Evolutionary conservation across 495 filamentous ascomycete species (phyloP).

Genomic region (Hypomontagnella monticulosa): DNA sequence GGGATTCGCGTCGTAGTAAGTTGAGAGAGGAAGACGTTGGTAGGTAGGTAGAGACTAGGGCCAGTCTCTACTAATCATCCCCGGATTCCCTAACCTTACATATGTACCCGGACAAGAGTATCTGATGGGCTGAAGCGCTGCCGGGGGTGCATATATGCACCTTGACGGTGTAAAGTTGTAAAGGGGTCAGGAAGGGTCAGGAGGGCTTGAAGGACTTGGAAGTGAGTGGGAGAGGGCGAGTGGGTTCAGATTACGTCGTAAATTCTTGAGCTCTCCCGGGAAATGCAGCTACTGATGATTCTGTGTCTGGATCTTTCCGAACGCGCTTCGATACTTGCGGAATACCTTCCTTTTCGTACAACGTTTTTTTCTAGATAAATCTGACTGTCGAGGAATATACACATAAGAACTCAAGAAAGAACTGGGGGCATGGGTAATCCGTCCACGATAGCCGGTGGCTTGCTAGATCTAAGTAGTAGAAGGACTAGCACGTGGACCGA

Average conservation of each 20-base stretch:
- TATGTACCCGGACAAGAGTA: no score
- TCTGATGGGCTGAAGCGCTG: conserved; percentile 36
- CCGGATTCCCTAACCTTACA: conserved; percentile 18
- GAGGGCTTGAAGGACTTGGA: not conserved
- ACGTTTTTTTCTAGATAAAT: not conserved
- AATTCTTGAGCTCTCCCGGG: not conserved
- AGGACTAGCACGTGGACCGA: conserved; percentile 33
- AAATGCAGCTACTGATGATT: not conserved
- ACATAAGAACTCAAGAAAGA: not conserved
- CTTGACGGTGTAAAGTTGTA: conserved; percentile 18
- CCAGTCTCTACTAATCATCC: conserved; percentile 23
- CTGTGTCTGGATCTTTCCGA: no score
- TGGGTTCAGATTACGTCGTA: conserved; percentile 2
- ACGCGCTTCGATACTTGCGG: no score
- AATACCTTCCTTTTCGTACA: no score
- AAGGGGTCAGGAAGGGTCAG: conserved; percentile 18
- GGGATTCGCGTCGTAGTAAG: conserved; percentile 25
- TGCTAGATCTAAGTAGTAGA: conserved; percentile 28
- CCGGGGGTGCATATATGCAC: conserved; percentile 34
- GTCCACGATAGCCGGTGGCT: conserved; percentile 26
- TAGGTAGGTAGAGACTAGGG: conserved; percentile 29
- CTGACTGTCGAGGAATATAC: conserved; percentile 6
- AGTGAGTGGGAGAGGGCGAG: not conserved
- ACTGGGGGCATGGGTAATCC: not conserved
- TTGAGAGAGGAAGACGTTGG: conserved; percentile 13